These are phyloP conservation scores for Candida peoriensis DNA, from an alignment of 805 yeast species.

Conservation along the genomic window DNA sequence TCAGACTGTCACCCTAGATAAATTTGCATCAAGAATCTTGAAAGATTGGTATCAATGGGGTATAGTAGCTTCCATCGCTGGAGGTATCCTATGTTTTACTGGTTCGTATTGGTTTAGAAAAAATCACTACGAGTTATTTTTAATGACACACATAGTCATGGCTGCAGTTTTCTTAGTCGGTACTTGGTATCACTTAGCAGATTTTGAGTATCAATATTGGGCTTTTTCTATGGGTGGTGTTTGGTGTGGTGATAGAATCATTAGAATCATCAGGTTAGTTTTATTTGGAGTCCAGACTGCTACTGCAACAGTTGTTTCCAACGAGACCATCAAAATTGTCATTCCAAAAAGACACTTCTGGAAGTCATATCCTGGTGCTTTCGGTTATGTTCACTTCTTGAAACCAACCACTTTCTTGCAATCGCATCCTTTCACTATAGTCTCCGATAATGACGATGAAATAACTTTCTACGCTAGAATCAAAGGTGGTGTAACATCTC, in stretches of 20 bases:
- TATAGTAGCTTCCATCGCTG: slow-evolving; percentile 9
- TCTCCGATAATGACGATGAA: slow-evolving; percentile 36
- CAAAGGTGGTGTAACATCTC: slow-evolving; percentile 51
- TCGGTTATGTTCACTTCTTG: slow-evolving; percentile 52
- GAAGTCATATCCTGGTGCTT: slow-evolving; percentile 49
- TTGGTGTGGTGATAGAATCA: slow-evolving; percentile 47
- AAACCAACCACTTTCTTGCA: slow-evolving; percentile 54
- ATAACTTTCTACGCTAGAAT: slow-evolving; percentile 42
- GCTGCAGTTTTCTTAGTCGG: slow-evolving; percentile 48
- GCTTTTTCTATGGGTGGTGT: slow-evolving; percentile 28
- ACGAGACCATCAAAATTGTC: slow-evolving; percentile 41
- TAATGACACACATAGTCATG: slow-evolving; percentile 48
- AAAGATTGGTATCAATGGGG: slow-evolving; percentile 17
- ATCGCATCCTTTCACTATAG: slow-evolving; percentile 66
- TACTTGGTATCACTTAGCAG: slow-evolving; percentile 52
- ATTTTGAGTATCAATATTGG: slow-evolving; percentile 46
- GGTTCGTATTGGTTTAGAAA: slow-evolving; percentile 43
- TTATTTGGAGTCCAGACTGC: slow-evolving; percentile 20
- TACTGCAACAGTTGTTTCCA: slow-evolving; percentile 24
- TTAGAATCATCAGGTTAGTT: slow-evolving; percentile 28
- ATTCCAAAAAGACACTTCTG: slow-evolving; percentile 39
- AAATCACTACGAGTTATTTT: slow-evolving; percentile 53
- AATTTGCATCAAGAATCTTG: slow-evolving; percentile 5
- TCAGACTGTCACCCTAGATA: slow-evolving; percentile 13
- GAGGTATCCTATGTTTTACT: slow-evolving; percentile 6